These are phyloP conservation scores for Alternaria gaisen DNA, from an alignment of 2,329 filamentous ascomycete species.

Conservation along the genomic window DNA sequence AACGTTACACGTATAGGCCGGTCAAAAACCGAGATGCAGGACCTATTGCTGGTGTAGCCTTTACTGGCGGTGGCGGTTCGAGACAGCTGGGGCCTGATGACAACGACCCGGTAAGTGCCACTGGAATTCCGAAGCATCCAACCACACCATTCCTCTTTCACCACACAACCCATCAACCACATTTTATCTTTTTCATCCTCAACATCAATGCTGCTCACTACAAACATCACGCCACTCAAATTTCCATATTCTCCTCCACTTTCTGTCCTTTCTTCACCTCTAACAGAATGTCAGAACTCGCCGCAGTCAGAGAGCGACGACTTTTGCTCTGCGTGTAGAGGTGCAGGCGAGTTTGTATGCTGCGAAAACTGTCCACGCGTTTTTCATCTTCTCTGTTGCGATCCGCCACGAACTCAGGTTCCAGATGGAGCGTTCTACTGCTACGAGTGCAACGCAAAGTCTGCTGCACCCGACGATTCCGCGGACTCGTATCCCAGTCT, in stretches of 20 bases:
- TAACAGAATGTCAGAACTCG: constrained; percentile 53
- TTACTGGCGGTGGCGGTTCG: constrained; percentile 65
- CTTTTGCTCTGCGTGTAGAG: constrained; percentile 85
- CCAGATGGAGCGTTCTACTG: constrained; percentile 74
- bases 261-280: constrained; percentile 48
- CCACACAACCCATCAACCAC: constrained; percentile 46
- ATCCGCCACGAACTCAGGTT: constrained; percentile 68
- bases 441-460: constrained; percentile 57
- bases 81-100: constrained; percentile 68
- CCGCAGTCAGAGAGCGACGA: constrained; percentile 76
- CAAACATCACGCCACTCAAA: constrained; percentile 37
- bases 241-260: constrained; percentile 49
- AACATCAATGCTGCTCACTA: constrained; percentile 47
- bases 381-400: constrained; percentile 89
- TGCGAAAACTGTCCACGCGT: constrained; percentile 92
- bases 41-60: constrained; percentile 72
- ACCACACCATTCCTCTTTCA: constrained; percentile 52
- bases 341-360: constrained; percentile 85
- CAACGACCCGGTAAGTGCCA: constrained; percentile 62
- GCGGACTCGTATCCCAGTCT: constrained; percentile 51
- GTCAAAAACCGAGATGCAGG: constrained; percentile 75
- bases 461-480: constrained; percentile 37
- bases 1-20: constrained; percentile 63
- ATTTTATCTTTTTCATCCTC: constrained; percentile 33
- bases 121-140: constrained; percentile 55